These are phyloP conservation scores for Eimeria brunetti DNA, from an alignment of 169 alveolate genomes.

Conservation along the genomic window DNA sequence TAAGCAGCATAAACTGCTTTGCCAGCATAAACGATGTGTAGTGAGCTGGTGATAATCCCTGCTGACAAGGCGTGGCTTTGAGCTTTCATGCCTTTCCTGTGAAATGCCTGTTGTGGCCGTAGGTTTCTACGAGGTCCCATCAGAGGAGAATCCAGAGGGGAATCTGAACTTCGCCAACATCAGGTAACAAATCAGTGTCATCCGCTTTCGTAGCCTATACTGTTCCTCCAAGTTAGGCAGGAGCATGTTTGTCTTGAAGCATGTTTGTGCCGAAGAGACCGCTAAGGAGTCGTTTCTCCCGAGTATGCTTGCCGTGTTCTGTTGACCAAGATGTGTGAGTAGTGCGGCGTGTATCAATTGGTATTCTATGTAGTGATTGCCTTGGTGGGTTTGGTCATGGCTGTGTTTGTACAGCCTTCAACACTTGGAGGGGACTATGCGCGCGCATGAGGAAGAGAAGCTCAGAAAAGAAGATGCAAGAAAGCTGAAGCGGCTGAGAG, in stretches of 20 bases:
- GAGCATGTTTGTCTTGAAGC: neutral
- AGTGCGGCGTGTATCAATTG: neutral
- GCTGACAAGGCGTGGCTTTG: neutral
- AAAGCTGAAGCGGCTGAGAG: slow-evolving; percentile 94
- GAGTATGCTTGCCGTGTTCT: neutral
- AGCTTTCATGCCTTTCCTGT: slow-evolving; percentile 2
- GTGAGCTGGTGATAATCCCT: neutral
- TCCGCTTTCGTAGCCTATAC: neutral
- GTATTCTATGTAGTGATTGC: neutral
- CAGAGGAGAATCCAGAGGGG: slow-evolving; percentile 89
- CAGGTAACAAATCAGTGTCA: slow-evolving; percentile 82
- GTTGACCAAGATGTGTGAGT: neutral
- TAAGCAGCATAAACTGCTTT: too few relatives aligned
- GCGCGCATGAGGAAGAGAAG: slow-evolving; percentile 95
- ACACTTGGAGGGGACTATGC: slow-evolving; percentile 92
- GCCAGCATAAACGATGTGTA: too few relatives aligned
- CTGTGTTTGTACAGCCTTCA: slow-evolving; percentile 83
- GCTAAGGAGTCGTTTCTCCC: neutral
- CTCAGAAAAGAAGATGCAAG: slow-evolving; percentile 94
- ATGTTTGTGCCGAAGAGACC: neutral
- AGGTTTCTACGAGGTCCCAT: slow-evolving; percentile 94
- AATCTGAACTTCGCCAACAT: slow-evolving; percentile 83
- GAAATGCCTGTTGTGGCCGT: neutral
- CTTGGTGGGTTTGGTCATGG: neutral
- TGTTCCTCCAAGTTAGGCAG: neutral